Evolutionary conservation across 345 rosid genomes (phyloP), one percentile per base, ranked within the genome.

Genomic region (Populus pruinosa): DNA sequence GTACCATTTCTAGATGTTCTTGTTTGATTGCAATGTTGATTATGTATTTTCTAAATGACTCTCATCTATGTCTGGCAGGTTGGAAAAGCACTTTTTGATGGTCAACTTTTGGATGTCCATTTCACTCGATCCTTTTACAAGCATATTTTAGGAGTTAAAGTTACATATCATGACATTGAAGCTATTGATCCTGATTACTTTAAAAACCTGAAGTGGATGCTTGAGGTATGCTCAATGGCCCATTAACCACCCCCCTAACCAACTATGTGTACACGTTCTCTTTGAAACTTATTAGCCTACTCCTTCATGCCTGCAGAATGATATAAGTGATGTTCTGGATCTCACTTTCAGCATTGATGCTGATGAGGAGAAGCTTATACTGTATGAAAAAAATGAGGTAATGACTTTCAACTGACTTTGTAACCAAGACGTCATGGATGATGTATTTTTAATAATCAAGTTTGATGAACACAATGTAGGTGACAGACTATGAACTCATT

Each of bases 311-410:
- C 2, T 78, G 85, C 94, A 95, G 99, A 90, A 93, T 87, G 98
- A 93, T 85, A 90, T 87, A 47, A 93, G 89, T 55, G 99, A 93
- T 80, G 89, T 87, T 70, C 86, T 83, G 53, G 94, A 89, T 86
- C 96, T 93, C 74, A 95, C 99, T 67, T 95, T 95, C 83, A 95
- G 98, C 86, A 89, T 95, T 29, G 99, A 95, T 59, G 99, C 99
- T 69, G 99, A 95, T 77, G 99, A 95, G 88, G 99, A 95, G 86
- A 90, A 95, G 85, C 86, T 84, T 79, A 93, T 95, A 81, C 85
- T 95, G 73, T 95, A 88, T 78, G 99, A 93, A 76, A 88, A 88
- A 74, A 87, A 88, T 25, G 91, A 95, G 86, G 99, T 90, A 83
- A 72, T 29, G 74, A 65, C 78, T 74, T 49, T 67, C 5, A 69